Base-by-base conservation (phyloP, 1,284 basidiomycete species). In the Pholiota adiposa region DNA sequence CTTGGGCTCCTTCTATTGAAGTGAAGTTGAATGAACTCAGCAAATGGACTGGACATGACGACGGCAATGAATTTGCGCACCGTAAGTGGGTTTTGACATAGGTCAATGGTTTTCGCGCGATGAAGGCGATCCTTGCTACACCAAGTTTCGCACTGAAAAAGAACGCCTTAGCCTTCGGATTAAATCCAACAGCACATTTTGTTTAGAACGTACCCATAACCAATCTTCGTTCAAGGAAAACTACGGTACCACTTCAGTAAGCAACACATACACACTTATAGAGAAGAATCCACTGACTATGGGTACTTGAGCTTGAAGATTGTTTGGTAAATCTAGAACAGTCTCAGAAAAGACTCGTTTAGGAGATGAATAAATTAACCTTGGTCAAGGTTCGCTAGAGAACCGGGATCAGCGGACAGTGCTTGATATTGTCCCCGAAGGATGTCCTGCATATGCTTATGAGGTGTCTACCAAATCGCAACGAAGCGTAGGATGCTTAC, bases 381-480 rank as follows among this genome's bases (percentile, higher is more conserved):
- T 85, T 99, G 97, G 71, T 99, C 97, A 25, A 99, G 81, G 72
- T 99, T 99, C 52, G 96, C 90, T 2, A 99, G 80, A 5, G 94
- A 97, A 71, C 92, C 88, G 0, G 96, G 96, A 71, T 99, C 97
- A 11, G 93, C 91, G 0, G 96, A 97, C 2, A 99, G 82, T 36
- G 87, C 87, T 70, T 99, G 97, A 69, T 99, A 99, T 68, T 94
- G 90, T 16, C 90, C 90, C 61, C 97, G 89, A 14, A 99, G 84
- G 43, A 95, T 89, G 73, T 99, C 97, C 83, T 95, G 60, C 29
- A 55, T 19, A 46, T 18, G 25, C 21, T 1, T 11, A 31, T 60
- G 23, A 61, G 54, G 41, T 40, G 23, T 36, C 38, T 21, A 40
- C 12, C 23, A 21, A 14, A 27, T n/a, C 11, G 11, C 11, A 58